phyloP scores from a whole-genome alignment of 2,329 filamentous ascomycete species.

The Cordyceps pruinosa region DNA sequence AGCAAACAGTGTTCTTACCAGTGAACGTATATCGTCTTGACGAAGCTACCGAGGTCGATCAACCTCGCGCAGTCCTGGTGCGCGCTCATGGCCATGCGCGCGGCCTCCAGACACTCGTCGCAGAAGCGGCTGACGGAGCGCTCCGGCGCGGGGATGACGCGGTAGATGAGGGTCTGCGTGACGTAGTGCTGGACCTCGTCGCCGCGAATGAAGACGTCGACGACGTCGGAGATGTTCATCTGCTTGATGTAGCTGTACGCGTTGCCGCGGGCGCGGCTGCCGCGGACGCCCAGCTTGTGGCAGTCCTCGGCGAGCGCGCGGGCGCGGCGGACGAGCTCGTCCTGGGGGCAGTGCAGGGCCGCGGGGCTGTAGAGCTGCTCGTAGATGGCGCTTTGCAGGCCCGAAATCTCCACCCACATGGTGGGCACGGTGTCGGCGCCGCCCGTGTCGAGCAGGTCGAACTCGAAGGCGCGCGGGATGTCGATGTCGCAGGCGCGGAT shows the following conservation, averaged over 20 bases:
- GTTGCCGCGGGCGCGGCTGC: slow-evolving; percentile 28
- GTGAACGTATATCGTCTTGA: slow-evolving; percentile 43
- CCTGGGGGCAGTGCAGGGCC: slow-evolving; percentile 34
- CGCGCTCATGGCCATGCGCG: slow-evolving; percentile 40
- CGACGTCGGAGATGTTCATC: slow-evolving; percentile 32
- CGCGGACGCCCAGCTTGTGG: slow-evolving; percentile 29
- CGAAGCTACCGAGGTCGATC: slow-evolving; percentile 32
- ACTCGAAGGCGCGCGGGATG: slow-evolving; percentile 35
- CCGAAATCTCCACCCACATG: slow-evolving; percentile 49
- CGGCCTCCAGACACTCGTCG: slow-evolving; percentile 41
- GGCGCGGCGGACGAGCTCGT: slow-evolving; percentile 34
- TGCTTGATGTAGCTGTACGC: slow-evolving; percentile 31
- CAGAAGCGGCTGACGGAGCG: slow-evolving; percentile 38
- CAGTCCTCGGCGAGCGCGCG: slow-evolving; percentile 32
- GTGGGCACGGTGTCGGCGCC: slow-evolving; percentile 35
- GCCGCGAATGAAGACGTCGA: slow-evolving; percentile 38
- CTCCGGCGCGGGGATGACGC: slow-evolving; percentile 41
- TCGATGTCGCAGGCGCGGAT: slow-evolving; percentile 56
- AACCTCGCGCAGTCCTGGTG: slow-evolving; percentile 40
- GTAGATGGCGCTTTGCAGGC: slow-evolving; percentile 53
- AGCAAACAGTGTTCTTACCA: slow-evolving; percentile 38
- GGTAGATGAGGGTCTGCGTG: slow-evolving; percentile 45
- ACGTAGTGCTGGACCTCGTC: slow-evolving; percentile 43
- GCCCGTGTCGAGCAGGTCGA: slow-evolving; percentile 33
- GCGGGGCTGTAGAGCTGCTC: slow-evolving; percentile 45